Evolutionary conservation across 1,139 yeast species (phyloP).

Genomic region (Scheffersomyces parashehatae): DNA sequence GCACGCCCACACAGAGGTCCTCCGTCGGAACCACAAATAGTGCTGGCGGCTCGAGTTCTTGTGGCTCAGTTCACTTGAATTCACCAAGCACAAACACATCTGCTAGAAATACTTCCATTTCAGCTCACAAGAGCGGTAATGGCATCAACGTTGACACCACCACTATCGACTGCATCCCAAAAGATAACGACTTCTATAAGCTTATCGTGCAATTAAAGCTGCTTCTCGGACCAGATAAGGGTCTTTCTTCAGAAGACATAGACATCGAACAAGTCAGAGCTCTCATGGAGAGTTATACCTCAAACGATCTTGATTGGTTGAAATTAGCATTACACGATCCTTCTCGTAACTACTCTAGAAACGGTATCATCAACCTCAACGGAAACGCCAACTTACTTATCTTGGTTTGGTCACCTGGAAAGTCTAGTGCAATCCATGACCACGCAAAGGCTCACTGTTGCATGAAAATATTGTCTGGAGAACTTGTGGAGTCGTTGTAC

Average conservation of each 20-base stretch:
- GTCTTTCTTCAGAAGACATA: constrained; percentile 50
- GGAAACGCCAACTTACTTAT: constrained; percentile 68
- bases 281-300: constrained; percentile 50
- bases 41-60: not conserved
- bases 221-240: constrained; percentile 37
- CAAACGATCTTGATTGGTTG: constrained; percentile 58
- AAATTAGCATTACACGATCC: constrained; percentile 58
- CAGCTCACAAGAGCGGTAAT: too few relatives aligned
- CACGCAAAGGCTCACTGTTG: constrained; percentile 77
- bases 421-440: constrained; percentile 68
- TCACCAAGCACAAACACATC: not conserved
- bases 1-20: not conserved
- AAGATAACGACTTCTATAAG: constrained; percentile 26
- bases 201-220: constrained; percentile 32
- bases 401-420: constrained; percentile 74
- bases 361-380: constrained; percentile 68
- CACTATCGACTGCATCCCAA: constrained; percentile 3
- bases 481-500: constrained; percentile 58
- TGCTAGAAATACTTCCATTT: too few relatives aligned
- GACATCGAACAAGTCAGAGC: constrained; percentile 49
- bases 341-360: constrained; percentile 53
- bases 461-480: constrained; percentile 65
- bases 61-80: not conserved
- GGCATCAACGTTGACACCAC: not conserved
- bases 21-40: not conserved